These are phyloP conservation scores for Myxozyma neglecta DNA, from an alignment of 805 yeast genomes.

Conservation along the genomic window DNA sequence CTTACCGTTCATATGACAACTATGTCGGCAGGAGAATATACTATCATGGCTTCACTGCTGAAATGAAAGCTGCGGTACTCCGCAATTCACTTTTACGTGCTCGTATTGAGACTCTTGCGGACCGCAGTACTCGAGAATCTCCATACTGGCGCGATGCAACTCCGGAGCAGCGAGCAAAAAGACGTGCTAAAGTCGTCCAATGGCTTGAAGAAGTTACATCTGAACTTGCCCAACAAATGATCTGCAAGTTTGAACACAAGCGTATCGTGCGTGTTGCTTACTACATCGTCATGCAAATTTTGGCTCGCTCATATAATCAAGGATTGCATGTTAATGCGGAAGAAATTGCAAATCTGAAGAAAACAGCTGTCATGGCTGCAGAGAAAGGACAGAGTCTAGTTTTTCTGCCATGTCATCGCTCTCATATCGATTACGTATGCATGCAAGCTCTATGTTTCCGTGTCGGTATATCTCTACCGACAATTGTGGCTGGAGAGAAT, in stretches of 20 bases:
- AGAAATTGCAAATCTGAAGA: constrained; percentile 41
- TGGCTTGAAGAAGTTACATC: constrained; percentile 40
- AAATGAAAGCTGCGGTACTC: constrained; percentile 37
- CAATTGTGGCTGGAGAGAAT: constrained; percentile 67
- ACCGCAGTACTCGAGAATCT: constrained; percentile 38
- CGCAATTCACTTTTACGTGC: constrained; percentile 37
- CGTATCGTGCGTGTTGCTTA: constrained; percentile 39
- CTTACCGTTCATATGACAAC: constrained; percentile 43
- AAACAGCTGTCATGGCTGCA: constrained; percentile 40
- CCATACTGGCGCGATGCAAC: constrained; percentile 31
- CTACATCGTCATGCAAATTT: constrained; percentile 43
- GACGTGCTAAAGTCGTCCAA: constrained; percentile 34
- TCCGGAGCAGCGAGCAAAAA: constrained; percentile 33
- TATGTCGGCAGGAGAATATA: constrained; percentile 42
- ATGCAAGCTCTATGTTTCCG: constrained; percentile 56
- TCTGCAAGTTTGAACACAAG: constrained; percentile 41
- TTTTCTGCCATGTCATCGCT: constrained; percentile 60
- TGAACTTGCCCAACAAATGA: constrained; percentile 38
- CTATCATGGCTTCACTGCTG: constrained; percentile 39
- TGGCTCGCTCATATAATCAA: constrained; percentile 45
- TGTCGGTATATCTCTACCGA: constrained; percentile 54
- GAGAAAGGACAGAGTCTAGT: constrained; percentile 43
- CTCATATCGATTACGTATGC: constrained; percentile 62
- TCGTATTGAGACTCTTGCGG: constrained; percentile 40
- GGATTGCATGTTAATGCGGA: constrained; percentile 44